Evolutionary conservation across 306 rosid species (phyloP).

Genomic region (Medicago arabica): DNA sequence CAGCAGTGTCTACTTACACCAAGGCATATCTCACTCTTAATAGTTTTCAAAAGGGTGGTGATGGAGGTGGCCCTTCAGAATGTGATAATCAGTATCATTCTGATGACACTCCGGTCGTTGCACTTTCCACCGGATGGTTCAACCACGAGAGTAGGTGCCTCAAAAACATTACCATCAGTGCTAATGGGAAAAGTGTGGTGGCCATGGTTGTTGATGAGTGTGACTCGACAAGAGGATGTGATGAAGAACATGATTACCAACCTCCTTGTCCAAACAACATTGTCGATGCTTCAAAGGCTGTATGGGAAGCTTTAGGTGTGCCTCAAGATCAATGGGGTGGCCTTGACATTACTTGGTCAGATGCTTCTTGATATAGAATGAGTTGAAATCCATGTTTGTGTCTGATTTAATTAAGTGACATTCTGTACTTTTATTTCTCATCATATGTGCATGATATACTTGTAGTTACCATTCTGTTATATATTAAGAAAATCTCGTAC

Average conservation of each 20-base stretch:
- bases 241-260: slow-evolving; percentile 50
- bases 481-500: too few species aligned
- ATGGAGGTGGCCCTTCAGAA: slow-evolving; percentile 54
- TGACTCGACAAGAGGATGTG: slow-evolving; percentile 59
- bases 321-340: slow-evolving; percentile 29
- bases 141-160: slow-evolving; percentile 35
- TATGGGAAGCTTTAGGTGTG: slow-evolving; percentile 44
- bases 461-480: too few species aligned
- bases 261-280: slow-evolving; percentile 55
- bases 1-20: slow-evolving; percentile 32
- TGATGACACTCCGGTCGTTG: slow-evolving; percentile 32
- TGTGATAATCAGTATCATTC: slow-evolving; percentile 50
- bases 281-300: slow-evolving; percentile 50
- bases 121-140: slow-evolving; percentile 62
- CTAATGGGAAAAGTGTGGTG: slow-evolving; percentile 47
- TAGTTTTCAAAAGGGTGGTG: slow-evolving; percentile 54
- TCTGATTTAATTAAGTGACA: too few species aligned
- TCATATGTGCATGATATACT: too few species aligned
- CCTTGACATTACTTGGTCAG: slow-evolving; percentile 34
- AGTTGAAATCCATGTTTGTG: too few species aligned
- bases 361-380: slow-evolving; percentile 23
- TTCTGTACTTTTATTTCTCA: too few species aligned
- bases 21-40: slow-evolving; percentile 53
- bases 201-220: slow-evolving; percentile 65
- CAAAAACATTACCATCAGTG: slow-evolving; percentile 46